Evolutionary conservation across 805 yeast species (phyloP), one percentile per base, ranked within the genome.

Genomic region (Kazachstania kunashirensis): DNA sequence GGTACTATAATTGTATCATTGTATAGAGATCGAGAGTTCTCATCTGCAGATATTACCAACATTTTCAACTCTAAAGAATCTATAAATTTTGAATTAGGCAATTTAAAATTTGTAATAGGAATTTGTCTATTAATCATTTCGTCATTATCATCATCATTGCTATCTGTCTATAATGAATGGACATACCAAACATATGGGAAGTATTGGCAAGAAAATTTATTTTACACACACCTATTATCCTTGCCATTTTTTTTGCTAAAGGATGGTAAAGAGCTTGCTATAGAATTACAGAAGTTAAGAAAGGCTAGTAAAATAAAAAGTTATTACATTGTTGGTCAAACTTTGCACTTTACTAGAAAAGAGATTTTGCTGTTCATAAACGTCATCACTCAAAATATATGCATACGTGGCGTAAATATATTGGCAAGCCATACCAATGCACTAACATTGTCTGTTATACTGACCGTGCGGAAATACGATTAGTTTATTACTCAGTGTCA

Each of bases 361-460:
- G 25, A 59, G 48, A 30, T 35, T 50, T 13, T 58, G 45, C 47
- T 75, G 14, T 10, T 57, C 3, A 43, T 64, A 11, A 78, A 77
- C 47, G 66, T 67, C 13, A 12, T 65, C 1, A 73, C 83, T 0
- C 84, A 78, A 53, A 65, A 70, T 44, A 35, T 75, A 3, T 82
- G 94, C 50, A 73, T 78, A 2, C 58, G 71, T 10, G 86, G 89
- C 4, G 89, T 81, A 10, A 79, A 77, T 49, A 64, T 63, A 48
- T 59, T 82, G 17, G 75, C 78, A 0, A 73, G 79, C 14, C 53
- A 53, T 6, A 67, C 78, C 1, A 63, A 71, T n/a, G 79, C 88
- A 0, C 52, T 82, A 29, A 76, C 84, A 0, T 71, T 81, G 2
- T 68, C 77, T 0, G 71, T 82, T 10, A 71, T 77, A 0, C 60